phyloP scores from a whole-genome alignment of 352 stramenopile genomes.

The Peronospora tabacina region DNA sequence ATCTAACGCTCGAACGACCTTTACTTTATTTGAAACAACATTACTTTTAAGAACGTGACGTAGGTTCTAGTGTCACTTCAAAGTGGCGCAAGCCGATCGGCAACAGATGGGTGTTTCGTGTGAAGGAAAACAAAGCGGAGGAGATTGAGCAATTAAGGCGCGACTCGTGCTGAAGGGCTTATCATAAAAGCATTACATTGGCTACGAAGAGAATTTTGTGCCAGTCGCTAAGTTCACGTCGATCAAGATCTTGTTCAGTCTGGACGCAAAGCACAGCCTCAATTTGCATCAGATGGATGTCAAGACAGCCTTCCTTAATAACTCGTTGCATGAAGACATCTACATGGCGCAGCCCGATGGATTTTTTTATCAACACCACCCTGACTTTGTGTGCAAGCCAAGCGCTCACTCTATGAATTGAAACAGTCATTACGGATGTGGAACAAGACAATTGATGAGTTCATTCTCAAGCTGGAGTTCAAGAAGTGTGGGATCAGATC shows the following conservation, averaged over 20 bases:
- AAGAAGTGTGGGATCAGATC: conserved; percentile 4
- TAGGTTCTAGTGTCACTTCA: not conserved
- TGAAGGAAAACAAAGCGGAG: conserved; percentile 1
- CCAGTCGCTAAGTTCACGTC: no score
- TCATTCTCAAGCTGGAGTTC: not conserved
- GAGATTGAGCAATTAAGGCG: conserved; percentile 13
- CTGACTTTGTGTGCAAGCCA: not conserved
- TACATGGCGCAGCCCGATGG: not conserved
- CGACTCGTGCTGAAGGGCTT: conserved; percentile 9
- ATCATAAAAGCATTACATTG: conserved; percentile 4
- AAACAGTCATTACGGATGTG: conserved; percentile 4
- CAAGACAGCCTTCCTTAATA: conserved; percentile 23
- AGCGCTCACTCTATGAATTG: not conserved
- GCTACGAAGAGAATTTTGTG: conserved; percentile 11
- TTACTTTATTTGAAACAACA: no score
- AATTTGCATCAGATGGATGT: conserved; percentile 27
- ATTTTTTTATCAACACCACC: not conserved
- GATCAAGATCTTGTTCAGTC: no score
- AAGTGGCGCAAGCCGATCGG: not conserved
- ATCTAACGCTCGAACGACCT: no score
- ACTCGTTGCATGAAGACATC: conserved; percentile 12
- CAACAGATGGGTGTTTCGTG: conserved; percentile 2
- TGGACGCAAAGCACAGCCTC: no score
- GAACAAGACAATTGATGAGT: conserved; percentile 1
- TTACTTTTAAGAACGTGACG: conserved; percentile 8